Conservation (phyloP, 495 filamentous ascomycete genomes). For the Lasiosphaeria hispida region DNA sequence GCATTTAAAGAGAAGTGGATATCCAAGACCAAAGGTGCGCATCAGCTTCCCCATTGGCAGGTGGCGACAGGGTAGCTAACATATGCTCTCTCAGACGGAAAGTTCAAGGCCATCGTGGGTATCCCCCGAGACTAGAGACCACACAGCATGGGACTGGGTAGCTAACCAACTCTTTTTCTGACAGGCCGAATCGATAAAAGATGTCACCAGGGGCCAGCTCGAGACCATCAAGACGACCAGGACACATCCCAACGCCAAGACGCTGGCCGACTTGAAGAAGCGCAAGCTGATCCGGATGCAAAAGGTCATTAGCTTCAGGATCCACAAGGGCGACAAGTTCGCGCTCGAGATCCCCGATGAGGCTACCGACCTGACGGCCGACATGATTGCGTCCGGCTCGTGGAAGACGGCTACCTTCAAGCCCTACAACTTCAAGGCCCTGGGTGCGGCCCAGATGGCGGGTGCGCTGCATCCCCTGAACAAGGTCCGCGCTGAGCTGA, state of each 20-base stretch:
- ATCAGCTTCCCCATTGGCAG: too few relatives aligned
- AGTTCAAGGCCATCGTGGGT: conserved; percentile 12
- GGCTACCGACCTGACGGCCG: conserved; percentile 90
- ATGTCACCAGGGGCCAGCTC: conserved; percentile 73
- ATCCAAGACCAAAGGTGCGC: conserved; percentile 64
- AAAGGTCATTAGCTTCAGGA: conserved; percentile 81
- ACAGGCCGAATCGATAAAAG: conserved; percentile 66
- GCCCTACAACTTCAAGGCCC: conserved; percentile 94
- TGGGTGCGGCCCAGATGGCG: conserved; percentile 73
- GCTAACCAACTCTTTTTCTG: conserved; percentile 14
- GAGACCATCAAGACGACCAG: conserved; percentile 64
- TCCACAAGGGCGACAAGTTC: conserved; percentile 83
- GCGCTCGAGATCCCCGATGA: conserved; percentile 82
- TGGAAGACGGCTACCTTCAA: conserved; percentile 91
- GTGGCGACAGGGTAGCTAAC: too few relatives aligned
- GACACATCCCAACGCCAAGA: conserved; percentile 66
- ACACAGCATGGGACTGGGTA: background rate
- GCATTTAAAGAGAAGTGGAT: conserved; percentile 98
- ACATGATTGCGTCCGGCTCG: conserved; percentile 78
- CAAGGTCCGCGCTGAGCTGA: conserved; percentile 91
- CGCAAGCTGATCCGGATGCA: conserved; percentile 77
- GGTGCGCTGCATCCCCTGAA: conserved; percentile 92
- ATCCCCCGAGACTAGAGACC: background rate
- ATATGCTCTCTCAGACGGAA: conserved; percentile 37
- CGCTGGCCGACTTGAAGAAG: conserved; percentile 77